A percentile compares a stretch with the other conserved stretches of the same genome.
phyloP scores from a whole-genome alignment of 2,329 filamentous ascomycete species.

The Scedosporium aurantiacum region DNA sequence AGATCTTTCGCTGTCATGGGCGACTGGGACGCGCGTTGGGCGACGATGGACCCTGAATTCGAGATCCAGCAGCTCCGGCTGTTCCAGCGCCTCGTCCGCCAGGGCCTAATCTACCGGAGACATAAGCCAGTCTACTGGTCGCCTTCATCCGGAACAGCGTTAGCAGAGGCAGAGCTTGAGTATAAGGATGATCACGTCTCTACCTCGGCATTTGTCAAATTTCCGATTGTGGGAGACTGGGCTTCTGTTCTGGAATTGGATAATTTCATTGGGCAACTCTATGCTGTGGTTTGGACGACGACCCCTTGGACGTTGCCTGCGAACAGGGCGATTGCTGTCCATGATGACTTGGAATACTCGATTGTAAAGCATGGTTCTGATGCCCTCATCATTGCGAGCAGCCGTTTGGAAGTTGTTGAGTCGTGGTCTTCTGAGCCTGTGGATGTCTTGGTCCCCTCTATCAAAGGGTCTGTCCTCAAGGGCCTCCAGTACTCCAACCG shows the following conservation, averaged over 20 bases:
- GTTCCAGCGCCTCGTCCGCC: conserved; percentile 64
- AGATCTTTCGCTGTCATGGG: conserved; percentile 66
- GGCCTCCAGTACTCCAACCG: conserved; percentile 59
- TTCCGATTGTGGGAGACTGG: conserved; percentile 48
- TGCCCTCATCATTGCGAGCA: conserved; percentile 61
- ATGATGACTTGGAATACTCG: conserved; percentile 61
- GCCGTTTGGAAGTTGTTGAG: conserved; percentile 51
- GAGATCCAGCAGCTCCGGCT: conserved; percentile 65
- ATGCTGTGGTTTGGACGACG: conserved; percentile 94
- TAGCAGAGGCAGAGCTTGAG: conserved; percentile 77
- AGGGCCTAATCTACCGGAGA: conserved; percentile 63
- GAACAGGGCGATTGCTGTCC: conserved; percentile 79
- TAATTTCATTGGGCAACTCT: conserved; percentile 39
- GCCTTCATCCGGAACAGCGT: conserved; percentile 63
- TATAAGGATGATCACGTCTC: conserved; percentile 68
- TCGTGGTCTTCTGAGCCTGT: conserved; percentile 37
- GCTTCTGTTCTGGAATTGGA: conserved; percentile 22
- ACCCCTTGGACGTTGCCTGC: conserved; percentile 96
- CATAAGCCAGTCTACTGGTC: conserved; percentile 85
- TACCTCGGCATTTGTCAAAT: conserved; percentile 66
- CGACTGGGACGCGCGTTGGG: conserved; percentile 68
- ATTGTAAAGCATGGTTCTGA: conserved; percentile 47
- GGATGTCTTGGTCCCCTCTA: conserved; percentile 39
- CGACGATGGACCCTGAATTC: conserved; percentile 66
- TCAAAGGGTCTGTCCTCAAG: conserved; percentile 55